Evolutionary conservation across 768 basidiomycete genomes (phyloP).

Genomic region (Rossbeevera mucosa): DNA sequence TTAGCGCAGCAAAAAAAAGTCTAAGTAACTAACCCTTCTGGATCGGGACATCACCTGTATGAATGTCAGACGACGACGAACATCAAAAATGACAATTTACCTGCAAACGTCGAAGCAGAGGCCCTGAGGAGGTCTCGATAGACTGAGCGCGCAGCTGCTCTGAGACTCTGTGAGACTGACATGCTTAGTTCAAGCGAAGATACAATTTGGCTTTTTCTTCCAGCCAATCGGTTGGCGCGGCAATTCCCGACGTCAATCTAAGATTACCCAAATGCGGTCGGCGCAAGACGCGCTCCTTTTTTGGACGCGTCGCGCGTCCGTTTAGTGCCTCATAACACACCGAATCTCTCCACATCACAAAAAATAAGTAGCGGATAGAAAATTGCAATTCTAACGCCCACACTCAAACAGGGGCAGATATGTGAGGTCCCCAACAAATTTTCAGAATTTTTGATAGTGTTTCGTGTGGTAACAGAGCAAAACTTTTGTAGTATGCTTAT

Average conservation of each 20-base stretch:
- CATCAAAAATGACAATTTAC: conserved; percentile 28
- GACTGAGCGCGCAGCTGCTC: conserved; percentile 64
- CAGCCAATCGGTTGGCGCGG: conserved; percentile 14
- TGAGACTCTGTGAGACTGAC: conserved; percentile 53
- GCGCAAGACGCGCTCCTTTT: conserved; percentile 40
- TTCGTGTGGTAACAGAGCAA: conserved; percentile 11
- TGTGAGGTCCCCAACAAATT: conserved; percentile 13
- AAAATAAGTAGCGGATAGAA: conserved; percentile 30
- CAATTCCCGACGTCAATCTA: conserved; percentile 26
- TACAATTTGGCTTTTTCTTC: not conserved
- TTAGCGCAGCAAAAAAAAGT: conserved; percentile 4
- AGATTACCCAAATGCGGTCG: conserved; percentile 31
- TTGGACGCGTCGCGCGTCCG: conserved; percentile 31
- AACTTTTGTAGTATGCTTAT: conserved; percentile 15
- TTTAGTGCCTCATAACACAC: conserved; percentile 25
- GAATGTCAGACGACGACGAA: not conserved
- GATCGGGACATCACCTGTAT: conserved; percentile 52
- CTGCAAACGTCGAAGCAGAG: conserved; percentile 61
- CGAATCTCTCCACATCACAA: conserved; percentile 24
- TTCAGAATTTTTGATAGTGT: conserved; percentile 15
- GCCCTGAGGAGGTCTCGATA: conserved; percentile 71
- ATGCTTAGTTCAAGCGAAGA: conserved; percentile 28
- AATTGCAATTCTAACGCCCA: conserved; percentile 20
- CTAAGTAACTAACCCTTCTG: conserved; percentile 38
- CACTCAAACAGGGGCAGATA: conserved; percentile 13